These are phyloP conservation scores for Stachybotrys echinatus DNA, from an alignment of 2,329 filamentous ascomycete genomes.

Conservation along the genomic window DNA sequence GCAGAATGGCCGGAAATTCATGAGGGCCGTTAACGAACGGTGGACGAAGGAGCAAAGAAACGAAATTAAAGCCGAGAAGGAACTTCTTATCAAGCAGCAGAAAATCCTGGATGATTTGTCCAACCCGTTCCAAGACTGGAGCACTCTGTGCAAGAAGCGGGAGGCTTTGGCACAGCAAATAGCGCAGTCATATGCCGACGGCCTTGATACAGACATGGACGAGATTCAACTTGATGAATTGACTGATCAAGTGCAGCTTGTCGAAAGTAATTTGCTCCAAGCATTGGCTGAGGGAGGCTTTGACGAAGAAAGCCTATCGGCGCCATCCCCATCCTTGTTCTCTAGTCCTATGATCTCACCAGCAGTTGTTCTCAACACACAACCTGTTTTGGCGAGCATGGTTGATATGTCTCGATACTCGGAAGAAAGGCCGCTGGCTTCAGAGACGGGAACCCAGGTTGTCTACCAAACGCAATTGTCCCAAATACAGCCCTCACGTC, in stretches of 20 bases:
- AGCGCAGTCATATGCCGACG: conserved; percentile 43
- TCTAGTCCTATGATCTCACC: conserved; percentile 8
- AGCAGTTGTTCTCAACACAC: conserved; percentile 39
- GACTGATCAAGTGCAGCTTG: conserved; percentile 35
- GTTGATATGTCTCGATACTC: conserved; percentile 26
- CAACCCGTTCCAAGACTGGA: conserved; percentile 36
- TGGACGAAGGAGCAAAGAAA: conserved; percentile 39
- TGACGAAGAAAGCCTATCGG: conserved; percentile 33
- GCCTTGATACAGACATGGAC: conserved; percentile 45
- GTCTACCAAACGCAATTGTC: conserved; percentile 47
- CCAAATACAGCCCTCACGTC: conserved; percentile 13
- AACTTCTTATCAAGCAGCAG: conserved; percentile 39
- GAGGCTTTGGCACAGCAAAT: conserved; percentile 42
- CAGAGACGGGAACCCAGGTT: conserved; percentile 37
- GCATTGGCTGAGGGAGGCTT: conserved; percentile 40
- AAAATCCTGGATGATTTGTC: conserved; percentile 35
- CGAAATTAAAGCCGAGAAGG: conserved; percentile 44
- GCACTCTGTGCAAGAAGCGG: conserved; percentile 34
- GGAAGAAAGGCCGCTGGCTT: conserved; percentile 22
- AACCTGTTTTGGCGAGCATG: conserved; percentile 24
- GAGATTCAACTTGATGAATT: conserved; percentile 45
- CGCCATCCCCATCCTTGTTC: conserved; percentile 11
- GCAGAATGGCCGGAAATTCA: conserved; percentile 43
- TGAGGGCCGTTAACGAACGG: conserved; percentile 39
- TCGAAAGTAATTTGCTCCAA: conserved; percentile 35